Evolutionary conservation across 2,329 filamentous ascomycete genomes (phyloP), one percentile per base, ranked within the genome.

Genomic region (Emergomyces orientalis): DNA sequence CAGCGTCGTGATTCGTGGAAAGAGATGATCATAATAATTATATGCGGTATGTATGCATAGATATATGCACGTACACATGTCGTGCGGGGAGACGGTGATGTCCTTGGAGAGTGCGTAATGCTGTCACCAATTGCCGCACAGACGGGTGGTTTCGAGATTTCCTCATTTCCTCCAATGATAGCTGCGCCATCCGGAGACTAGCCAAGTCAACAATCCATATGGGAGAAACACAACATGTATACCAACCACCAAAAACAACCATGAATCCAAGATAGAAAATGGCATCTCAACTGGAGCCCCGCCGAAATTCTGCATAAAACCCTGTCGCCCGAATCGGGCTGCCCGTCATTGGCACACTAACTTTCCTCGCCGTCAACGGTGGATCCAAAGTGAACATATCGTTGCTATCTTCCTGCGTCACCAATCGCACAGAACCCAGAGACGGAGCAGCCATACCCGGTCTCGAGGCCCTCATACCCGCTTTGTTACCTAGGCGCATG

Each of bases 351-450:
- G n/a, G 37, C 22, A 30, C 37, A 17, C 37, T 58, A 43, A 60
- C 30, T 17, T 51, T 49, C 45, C 58, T 47, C 22, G 59, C 59
- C 8, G 59, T 61, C 45, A 61, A 43, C n/a, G 47, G 59, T 22
- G 32, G n/a, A 51, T 55, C 59, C 19, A 25, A 19, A 43, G n/a
- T 1, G 22, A 25, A 51, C 14, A 19, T 8, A 27, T 51, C 43
- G 19, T 19, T 22, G 19, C 32, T 14, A 30, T 55, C 49, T 41
- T 61, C 59, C 19, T 54, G 30, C n/a, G 22, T 17, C 27, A 61
- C 49, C 6, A 61, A 45, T 17, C 59, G 30, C 14, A 61, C 59
- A n/a, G 43, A n/a, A 25, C 58, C 43, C 19, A 51, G 25, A n/a
- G 55, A 43, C 3, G 30, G 58, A 9, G 43, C 25, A 34, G 11